Evolutionary conservation across 345 rosid genomes (phyloP).

Genomic region (Citrus maxima): DNA sequence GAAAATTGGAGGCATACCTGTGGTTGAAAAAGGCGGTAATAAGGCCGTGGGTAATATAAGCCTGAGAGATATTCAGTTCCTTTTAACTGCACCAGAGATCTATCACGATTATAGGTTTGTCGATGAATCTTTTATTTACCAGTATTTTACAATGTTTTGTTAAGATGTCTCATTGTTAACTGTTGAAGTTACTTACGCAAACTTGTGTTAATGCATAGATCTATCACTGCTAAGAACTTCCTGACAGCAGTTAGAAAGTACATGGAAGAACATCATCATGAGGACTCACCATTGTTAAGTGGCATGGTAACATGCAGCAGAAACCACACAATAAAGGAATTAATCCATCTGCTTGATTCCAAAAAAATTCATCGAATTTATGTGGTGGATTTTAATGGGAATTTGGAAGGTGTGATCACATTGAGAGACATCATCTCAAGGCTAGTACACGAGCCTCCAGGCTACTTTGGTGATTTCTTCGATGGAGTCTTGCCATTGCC

Average conservation of each 20-base stretch:
- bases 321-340: slow-evolving; percentile 58
- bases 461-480: slow-evolving; percentile 97
- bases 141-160: slow-evolving; percentile 10
- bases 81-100: slow-evolving; percentile 89
- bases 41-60: slow-evolving; percentile 91
- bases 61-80: slow-evolving; percentile 84
- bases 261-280: slow-evolving; percentile 52
- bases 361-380: slow-evolving; percentile 76
- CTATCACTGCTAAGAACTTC: slow-evolving; percentile 85
- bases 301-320: slow-evolving; percentile 75
- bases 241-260: slow-evolving; percentile 60
- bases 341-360: slow-evolving; percentile 66
- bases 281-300: slow-evolving; percentile 44
- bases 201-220: slow-evolving; percentile 36
- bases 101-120: slow-evolving; percentile 78
- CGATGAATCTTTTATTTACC: neutral
- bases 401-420: slow-evolving; percentile 89
- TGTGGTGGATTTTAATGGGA: slow-evolving; percentile 74
- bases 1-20: slow-evolving; percentile 80
- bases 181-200: neutral
- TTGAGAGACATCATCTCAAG: slow-evolving; percentile 85
- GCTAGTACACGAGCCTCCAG: slow-evolving; percentile 92
- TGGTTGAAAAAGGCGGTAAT: slow-evolving; percentile 47
- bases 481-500: slow-evolving; percentile 88
- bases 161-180: neutral